A percentile compares a stretch with the other conserved stretches of the same genome.
phyloP scores from a whole-genome alignment of 805 yeast species.

The Metschnikowia cubensis region DNA sequence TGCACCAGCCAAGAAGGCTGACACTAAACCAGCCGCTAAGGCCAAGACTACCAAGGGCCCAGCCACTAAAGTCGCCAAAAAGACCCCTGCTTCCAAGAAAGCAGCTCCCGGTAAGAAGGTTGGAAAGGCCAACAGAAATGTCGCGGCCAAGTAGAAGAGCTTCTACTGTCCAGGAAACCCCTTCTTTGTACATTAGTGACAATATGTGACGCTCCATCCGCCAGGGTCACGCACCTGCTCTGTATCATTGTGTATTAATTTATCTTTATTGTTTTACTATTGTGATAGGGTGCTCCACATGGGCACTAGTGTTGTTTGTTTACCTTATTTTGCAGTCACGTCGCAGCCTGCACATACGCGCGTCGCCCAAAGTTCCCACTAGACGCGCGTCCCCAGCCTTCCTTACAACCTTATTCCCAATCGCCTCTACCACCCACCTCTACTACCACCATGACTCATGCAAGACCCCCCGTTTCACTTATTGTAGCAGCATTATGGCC shows the following conservation, averaged over 20 bases:
- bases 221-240: not conserved
- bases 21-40: not conserved
- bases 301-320: not conserved
- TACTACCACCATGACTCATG: conserved; percentile 2
- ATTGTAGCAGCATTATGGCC: conserved; percentile 88
- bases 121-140: conserved; percentile 3
- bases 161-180: conserved; percentile 1
- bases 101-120: not conserved
- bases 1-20: not conserved
- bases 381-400: not conserved
- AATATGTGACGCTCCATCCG: not conserved
- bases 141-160: not conserved
- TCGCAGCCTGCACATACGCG: conserved; percentile 3
- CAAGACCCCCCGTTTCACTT: conserved; percentile 33
- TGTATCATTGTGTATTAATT: conserved; percentile 4
- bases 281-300: too few relatives aligned
- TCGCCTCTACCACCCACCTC: not conserved
- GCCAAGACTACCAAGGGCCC: not conserved
- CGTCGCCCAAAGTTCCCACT: not conserved
- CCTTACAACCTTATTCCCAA: too few relatives aligned
- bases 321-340: conserved; percentile 3
- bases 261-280: not conserved
- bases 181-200: conserved; percentile 14
- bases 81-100: not conserved
- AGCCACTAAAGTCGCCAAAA: not conserved